A percentile compares a stretch with the other conserved stretches of the same genome.
Evolutionary conservation across 139 green algal species (phyloP).

Genomic region (Chlamydomonas incerta): DNA sequence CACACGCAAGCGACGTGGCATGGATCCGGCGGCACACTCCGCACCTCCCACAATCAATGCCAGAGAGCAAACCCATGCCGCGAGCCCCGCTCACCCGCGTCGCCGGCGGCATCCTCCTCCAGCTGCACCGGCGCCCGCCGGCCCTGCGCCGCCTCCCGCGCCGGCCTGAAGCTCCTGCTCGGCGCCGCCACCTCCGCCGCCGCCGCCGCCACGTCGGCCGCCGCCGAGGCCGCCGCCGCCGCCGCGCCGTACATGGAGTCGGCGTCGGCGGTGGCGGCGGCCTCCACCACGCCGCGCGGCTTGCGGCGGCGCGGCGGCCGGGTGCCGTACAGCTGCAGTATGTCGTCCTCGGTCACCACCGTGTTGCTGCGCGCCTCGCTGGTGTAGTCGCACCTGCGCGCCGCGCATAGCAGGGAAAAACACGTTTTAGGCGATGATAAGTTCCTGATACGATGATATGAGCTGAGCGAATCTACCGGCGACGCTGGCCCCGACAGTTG

Average conservation of each 20-base stretch:
- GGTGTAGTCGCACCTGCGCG: background rate
- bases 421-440: no score
- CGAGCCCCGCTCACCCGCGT: no score
- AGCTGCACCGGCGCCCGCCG: background rate
- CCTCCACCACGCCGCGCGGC: background rate
- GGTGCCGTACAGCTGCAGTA: constrained; percentile 22
- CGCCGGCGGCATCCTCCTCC: background rate
- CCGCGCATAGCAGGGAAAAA: background rate
- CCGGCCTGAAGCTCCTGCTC: background rate
- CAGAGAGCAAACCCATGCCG: background rate
- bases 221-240: background rate
- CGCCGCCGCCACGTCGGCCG: background rate
- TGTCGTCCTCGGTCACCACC: background rate
- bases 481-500: no score
- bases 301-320: background rate
- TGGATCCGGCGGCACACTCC: background rate
- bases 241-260: constrained; percentile 25
- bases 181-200: background rate
- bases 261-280: constrained; percentile 16
- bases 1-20: background rate
- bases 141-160: no score
- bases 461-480: no score
- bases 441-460: no score
- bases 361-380: background rate
- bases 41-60: background rate